Evolutionary conservation across 1,284 basidiomycete species (phyloP), one percentile per base, ranked within the genome.

Genomic region (Sanguinoderma infundibulare): DNA sequence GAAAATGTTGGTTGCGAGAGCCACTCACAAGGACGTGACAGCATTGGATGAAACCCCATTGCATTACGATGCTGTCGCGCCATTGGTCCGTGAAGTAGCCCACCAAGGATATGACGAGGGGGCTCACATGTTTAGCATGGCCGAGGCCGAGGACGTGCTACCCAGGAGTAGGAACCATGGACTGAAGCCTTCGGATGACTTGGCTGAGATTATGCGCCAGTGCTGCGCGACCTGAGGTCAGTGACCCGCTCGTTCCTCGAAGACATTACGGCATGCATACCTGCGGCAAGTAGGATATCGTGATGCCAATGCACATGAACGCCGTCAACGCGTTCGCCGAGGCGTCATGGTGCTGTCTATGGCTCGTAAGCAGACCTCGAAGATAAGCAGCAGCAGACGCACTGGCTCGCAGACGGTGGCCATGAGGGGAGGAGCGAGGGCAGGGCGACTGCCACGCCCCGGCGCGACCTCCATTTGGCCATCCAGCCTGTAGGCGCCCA

Each of bases 121-220:
- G 20, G 72, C 86, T 53, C 69, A 92, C 86, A 96, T 87, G 73
- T 96, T 96, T 55, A 96, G 79, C 83, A 95, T 85, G 0, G 85
- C 90, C 0, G 92, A 88, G 1, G 91, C 90, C 15, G 87, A 85
- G 10, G 91, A 92, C 1, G 94, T 97, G 60, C 92, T 91, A 10
- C 98, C 98, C 0, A 98, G 84, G 2, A 98, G 81, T n/a, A 98
- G 79, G 74, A 94, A 99, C 88, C 93, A 93, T 55, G 95, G 94
- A 62, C 92, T 95, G 64, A 98, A 87, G 0, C 96, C 96, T 67
- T 96, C 88, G 0, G 94, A 96, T 0, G 94, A 91, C 42, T 86
- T 83, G 47, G 88, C 83, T 55, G 77, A 76, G 69, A 95, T 87
- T 64, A 96, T 95, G 35, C 92, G 82, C 56, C 84, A 78, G 69